Evolutionary conservation across 139 green algal genomes (phyloP), one percentile per base, ranked within the genome.

Genomic region (Chlamydomonas sp.): DNA sequence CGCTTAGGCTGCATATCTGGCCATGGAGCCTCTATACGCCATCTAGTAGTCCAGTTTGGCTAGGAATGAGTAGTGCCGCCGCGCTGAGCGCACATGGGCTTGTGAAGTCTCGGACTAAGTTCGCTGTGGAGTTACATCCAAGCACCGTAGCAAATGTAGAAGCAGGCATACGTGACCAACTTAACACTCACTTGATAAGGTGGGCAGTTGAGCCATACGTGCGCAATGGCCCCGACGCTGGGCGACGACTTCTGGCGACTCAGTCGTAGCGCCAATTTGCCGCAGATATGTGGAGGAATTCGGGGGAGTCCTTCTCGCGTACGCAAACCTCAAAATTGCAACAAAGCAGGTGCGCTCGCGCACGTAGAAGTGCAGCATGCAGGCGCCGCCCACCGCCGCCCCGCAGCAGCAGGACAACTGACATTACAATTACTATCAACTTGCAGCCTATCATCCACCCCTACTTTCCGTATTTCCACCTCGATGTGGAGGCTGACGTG

Each of bases 251-350:
- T 31, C 62, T 31, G 1, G 20, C 7, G 63, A 6, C 6, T 8
- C 7, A 57, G 1, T 69, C 68, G 14, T 60, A n/a, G 63, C 67
- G n/a, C 77, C 58, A 63, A 72, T 80, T 18, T 15, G 3, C 57
- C n/a, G 77, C 90, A 94, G 93, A 62, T 96, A 93, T 60, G 92
- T 90, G 68, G 89, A 96, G 4, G 88, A 94, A 57, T 77, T 95
- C 12, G 86, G 90, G 5, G 93, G 92, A 12, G 85, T 96, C 4
- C 10, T 93, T 75, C 61, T 96, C 73, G 79, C 92, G 3, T 95
- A 92, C 59, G 63, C 60, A 49, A 88, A 92, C 59, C 78, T 88
- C 7, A 1, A 75, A 20, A 79, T 83, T 69, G 17, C 83, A 12
- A 85, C 88, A 10, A 87, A 80, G 62, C 64, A 80, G 83, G 83